phyloP scores from a whole-genome alignment of 192 early-diverging fungal genomes.

The Entomortierella lignicola region DNA sequence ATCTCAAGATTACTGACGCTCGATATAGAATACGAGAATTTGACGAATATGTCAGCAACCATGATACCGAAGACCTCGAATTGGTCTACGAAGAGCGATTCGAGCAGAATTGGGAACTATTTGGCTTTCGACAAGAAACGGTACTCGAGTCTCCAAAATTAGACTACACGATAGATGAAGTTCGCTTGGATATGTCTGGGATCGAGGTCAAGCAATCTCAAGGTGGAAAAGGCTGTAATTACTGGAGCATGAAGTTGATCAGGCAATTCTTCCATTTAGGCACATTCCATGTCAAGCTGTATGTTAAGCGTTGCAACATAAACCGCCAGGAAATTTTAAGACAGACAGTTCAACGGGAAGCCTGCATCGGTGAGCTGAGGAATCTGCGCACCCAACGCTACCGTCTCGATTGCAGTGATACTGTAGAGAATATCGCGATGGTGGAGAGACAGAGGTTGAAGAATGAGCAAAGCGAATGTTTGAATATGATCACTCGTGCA shows the following conservation, averaged over 20 bases:
- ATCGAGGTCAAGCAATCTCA: neutral
- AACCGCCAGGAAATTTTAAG: neutral
- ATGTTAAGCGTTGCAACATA: neutral
- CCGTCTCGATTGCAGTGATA: neutral
- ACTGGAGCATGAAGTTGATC: neutral
- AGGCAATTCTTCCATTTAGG: neutral
- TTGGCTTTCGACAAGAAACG: neutral
- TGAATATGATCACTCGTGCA: neutral
- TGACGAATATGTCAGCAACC: neutral
- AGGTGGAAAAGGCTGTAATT: conserved; percentile 1
- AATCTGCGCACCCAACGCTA: neutral
- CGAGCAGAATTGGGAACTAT: neutral
- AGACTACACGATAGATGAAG: conserved; percentile 2
- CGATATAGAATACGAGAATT: conserved; percentile 2
- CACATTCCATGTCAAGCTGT: conserved; percentile 9
- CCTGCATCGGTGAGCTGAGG: neutral
- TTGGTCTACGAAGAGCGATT: neutral
- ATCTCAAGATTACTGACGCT: neutral
- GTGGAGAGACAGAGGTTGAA: neutral
- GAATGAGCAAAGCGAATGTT: neutral
- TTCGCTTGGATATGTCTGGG: neutral
- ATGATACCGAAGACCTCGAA: conserved; percentile 7
- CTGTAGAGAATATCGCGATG: neutral
- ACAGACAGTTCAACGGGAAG: neutral
- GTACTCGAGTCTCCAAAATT: neutral